A percentile compares a stretch with the other conserved stretches of the same genome.
phyloP scores from a whole-genome alignment of 192 early-diverging fungal species.

The Umbelopsis ramanniana region DNA sequence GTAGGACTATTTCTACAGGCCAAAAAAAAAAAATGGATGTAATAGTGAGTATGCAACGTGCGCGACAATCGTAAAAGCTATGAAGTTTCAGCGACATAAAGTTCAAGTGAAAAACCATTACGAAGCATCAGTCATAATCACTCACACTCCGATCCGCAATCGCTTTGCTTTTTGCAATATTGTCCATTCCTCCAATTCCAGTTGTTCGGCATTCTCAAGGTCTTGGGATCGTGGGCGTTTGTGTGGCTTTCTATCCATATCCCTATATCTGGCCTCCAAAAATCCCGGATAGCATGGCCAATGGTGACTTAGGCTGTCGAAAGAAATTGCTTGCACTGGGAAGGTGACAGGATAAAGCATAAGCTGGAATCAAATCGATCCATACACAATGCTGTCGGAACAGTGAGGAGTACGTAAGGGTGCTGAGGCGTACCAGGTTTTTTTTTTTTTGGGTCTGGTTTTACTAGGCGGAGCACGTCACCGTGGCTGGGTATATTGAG shows the following conservation, averaged over 20 bases:
- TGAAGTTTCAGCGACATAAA: not conserved
- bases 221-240: constrained; percentile 17
- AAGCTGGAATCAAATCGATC: not conserved
- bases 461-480: not conserved
- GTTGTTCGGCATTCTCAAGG: not conserved
- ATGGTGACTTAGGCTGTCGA: not conserved
- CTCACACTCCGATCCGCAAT: constrained; percentile 9
- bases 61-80: too few relatives aligned
- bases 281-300: not conserved
- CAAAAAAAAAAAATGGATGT: too few relatives aligned
- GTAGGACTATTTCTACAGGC: not conserved
- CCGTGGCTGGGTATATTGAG: not conserved
- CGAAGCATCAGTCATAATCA: not conserved
- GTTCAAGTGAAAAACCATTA: not conserved
- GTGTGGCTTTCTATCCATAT: constrained; percentile 13
- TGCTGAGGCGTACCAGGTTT: too few relatives aligned
- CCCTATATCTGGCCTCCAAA: constrained; percentile 15
- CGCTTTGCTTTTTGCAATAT: constrained; percentile 17
- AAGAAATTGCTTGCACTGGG: not conserved
- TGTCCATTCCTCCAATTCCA: constrained; percentile 5
- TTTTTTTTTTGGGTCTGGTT: too few relatives aligned
- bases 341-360: not conserved
- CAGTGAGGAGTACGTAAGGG: too few relatives aligned
- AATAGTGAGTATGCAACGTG: too few relatives aligned
- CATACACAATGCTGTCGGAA: not conserved